Percentiles rank a stretch among this genome's conserved stretches.
phyloP scores from a whole-genome alignment of 352 stramenopile species.

The Globisporangium viniferum region DNA sequence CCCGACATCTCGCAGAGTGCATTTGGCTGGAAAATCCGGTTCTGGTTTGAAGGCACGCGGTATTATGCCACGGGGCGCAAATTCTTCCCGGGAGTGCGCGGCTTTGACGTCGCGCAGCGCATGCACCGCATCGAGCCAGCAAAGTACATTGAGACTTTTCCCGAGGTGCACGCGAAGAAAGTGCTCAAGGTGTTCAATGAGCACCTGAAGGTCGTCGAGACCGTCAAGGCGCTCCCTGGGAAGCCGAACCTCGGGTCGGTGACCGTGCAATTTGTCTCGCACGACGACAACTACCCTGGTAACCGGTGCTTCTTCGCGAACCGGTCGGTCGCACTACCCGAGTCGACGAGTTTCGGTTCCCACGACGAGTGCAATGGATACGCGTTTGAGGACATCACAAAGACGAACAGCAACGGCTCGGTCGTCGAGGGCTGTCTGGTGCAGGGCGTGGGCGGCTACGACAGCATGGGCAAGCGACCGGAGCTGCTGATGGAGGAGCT shows the following conservation, averaged over 20 bases:
- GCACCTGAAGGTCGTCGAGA: conserved; percentile 48
- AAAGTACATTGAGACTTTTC: conserved; percentile 66
- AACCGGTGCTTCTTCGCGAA: conserved; percentile 53
- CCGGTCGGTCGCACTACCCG: conserved; percentile 46
- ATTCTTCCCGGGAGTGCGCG: conserved; percentile 56
- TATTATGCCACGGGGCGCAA: conserved; percentile 62
- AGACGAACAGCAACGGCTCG: conserved; percentile 31
- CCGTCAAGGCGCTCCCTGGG: conserved; percentile 52
- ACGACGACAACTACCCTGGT: conserved; percentile 34
- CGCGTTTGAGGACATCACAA: conserved; percentile 51
- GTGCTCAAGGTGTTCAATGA: conserved; percentile 41
- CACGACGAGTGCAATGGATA: conserved; percentile 75
- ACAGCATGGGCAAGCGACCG: conserved; percentile 39
- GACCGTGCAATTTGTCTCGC: conserved; percentile 41
- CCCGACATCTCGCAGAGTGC: conserved; percentile 40
- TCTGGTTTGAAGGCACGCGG: conserved; percentile 45
- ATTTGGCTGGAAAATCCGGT: conserved; percentile 66
- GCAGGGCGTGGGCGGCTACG: conserved; percentile 47
- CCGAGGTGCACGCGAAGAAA: conserved; percentile 53
- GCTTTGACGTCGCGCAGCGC: conserved; percentile 48
- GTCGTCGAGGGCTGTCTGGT: conserved; percentile 49
- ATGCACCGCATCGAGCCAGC: conserved; percentile 46
- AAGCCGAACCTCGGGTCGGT: conserved; percentile 46
- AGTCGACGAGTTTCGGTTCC: conserved; percentile 33
- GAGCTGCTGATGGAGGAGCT: conserved; percentile 54